phyloP scores from a whole-genome alignment of 2,329 filamentous ascomycete genomes.

The Xylaria sp. region DNA sequence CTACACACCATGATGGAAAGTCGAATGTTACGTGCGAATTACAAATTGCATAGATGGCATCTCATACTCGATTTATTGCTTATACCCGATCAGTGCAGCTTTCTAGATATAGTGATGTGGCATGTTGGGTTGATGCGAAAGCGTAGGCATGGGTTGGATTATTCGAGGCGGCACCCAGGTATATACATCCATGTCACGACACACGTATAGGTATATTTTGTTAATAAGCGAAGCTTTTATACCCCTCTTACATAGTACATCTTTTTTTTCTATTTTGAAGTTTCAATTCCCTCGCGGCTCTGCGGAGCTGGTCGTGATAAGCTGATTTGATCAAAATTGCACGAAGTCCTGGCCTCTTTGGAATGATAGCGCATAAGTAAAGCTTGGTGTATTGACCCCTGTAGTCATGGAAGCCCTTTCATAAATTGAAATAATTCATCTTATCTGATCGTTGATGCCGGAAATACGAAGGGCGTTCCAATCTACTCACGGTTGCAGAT shows the following conservation, averaged over 20 bases:
- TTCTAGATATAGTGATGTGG: not conserved
- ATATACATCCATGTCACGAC: conserved; percentile 10
- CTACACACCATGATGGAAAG: conserved; percentile 66
- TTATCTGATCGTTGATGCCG: not conserved
- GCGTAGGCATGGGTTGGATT: not conserved
- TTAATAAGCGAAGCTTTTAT: not conserved
- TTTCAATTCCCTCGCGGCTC: not conserved
- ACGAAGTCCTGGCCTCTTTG: not conserved
- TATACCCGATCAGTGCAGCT: not conserved
- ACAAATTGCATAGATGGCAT: not conserved
- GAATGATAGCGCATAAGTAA: not conserved
- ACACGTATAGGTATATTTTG: not conserved
- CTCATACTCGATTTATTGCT: not conserved
- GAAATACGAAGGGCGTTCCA: not conserved
- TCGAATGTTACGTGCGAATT: not conserved
- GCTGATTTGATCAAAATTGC: no score
- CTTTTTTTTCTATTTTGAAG: not conserved
- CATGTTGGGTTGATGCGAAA: not conserved
- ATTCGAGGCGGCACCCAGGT: conserved; percentile 1
- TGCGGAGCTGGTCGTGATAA: not conserved
- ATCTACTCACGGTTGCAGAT: no score
- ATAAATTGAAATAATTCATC: no score
- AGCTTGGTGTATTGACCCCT: no score
- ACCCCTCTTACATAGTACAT: not conserved
- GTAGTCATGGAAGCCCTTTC: no score